Evolutionary conservation across 176 grass and related monocot genomes (phyloP).

Genomic region (Dendrocalamus sinicus): DNA sequence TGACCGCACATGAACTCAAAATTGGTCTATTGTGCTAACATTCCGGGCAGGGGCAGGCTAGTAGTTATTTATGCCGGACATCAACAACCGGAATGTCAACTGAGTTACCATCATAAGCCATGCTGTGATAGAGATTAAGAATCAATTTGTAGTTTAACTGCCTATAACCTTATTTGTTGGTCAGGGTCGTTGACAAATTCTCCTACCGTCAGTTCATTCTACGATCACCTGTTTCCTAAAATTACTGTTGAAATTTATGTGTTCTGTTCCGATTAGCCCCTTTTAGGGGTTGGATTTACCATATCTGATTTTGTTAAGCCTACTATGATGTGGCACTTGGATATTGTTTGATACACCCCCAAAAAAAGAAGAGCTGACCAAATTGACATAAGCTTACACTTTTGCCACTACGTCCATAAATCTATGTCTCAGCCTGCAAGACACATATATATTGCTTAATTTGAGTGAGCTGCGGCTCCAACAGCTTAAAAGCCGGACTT

Average conservation of each 20-base stretch:
- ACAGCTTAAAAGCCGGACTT: too few species aligned
- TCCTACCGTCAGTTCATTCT: background rate
- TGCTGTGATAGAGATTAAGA: background rate
- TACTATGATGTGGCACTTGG: background rate
- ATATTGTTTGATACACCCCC: background rate
- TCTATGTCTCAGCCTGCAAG: background rate
- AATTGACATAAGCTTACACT: background rate
- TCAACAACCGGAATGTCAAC: conserved; percentile 43
- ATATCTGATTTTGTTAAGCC: background rate
- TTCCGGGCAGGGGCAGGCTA: background rate
- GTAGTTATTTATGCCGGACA: conserved; percentile 18
- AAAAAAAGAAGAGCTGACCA: background rate
- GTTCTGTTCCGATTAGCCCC: too few species aligned
- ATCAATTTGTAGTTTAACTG: conserved; percentile 35
- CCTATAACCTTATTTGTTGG: conserved; percentile 8
- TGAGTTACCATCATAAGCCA: background rate
- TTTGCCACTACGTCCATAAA: background rate
- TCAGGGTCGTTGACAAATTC: background rate
- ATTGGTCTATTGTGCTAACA: background rate
- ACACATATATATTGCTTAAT: background rate
- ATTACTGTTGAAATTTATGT: background rate
- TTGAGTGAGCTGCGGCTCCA: too few species aligned
- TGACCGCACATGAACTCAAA: conserved; percentile 41
- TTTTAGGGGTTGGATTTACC: background rate
- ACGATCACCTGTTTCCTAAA: background rate